phyloP scores from a whole-genome alignment of 192 early-diverging fungal genomes.

The Entomortierella chlamydospora region DNA sequence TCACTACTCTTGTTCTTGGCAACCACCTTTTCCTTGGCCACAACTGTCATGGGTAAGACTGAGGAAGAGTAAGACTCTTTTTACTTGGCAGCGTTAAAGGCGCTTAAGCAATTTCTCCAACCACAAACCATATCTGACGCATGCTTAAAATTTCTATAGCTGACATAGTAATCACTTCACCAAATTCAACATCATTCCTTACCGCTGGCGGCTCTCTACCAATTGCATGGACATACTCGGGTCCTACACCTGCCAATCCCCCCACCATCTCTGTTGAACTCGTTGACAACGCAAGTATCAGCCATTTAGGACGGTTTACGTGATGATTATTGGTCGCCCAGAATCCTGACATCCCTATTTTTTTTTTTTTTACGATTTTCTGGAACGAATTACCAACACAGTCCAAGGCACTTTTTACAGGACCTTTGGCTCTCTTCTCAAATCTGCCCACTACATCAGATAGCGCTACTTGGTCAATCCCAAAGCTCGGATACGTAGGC shows the following conservation, averaged over 20 bases:
- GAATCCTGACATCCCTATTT: background rate
- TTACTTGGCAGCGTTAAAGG: too few species aligned
- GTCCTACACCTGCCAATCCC: constrained; percentile 7
- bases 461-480: constrained; percentile 15
- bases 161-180: constrained; percentile 11
- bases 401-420: constrained; percentile 36
- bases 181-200: constrained; percentile 21
- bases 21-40: background rate
- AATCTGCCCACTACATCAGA: constrained; percentile 28
- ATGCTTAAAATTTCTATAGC: too few species aligned
- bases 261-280: constrained; percentile 43
- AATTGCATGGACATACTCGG: constrained; percentile 33
- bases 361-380: background rate
- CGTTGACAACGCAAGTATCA: constrained; percentile 26
- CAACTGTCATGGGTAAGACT: constrained; percentile 9
- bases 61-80: too few species aligned
- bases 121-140: too few species aligned
- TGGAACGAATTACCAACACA: too few species aligned
- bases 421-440: constrained; percentile 34
- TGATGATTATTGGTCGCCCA: background rate
- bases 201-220: constrained; percentile 12
- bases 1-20: constrained; percentile 2
- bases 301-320: too few species aligned
- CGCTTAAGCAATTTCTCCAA: too few species aligned
- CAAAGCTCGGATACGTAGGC: constrained; percentile 32